phyloP scores from a whole-genome alignment of 1,284 basidiomycete genomes.

The Schizophyllum amplum region DNA sequence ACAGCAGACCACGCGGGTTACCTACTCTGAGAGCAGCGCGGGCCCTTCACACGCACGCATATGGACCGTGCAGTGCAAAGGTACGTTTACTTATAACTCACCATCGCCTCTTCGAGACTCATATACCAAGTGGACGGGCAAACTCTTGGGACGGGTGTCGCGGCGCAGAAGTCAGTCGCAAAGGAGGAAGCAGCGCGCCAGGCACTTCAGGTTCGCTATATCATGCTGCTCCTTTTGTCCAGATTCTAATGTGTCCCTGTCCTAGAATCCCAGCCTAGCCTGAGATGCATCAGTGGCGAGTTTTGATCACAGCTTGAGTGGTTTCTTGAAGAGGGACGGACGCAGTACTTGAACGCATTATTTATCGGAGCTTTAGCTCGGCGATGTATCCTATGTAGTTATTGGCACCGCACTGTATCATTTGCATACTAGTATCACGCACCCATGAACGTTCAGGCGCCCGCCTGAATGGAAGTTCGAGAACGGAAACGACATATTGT shows the following conservation, averaged over 20 bases:
- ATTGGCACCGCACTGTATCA: too few species aligned
- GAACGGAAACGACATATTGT: neutral
- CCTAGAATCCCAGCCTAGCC: neutral
- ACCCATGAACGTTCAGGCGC: too few species aligned
- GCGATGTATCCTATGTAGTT: neutral
- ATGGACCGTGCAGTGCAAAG: constrained; percentile 49
- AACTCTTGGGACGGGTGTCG: constrained; percentile 29
- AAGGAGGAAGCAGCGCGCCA: constrained; percentile 47
- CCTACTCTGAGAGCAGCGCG: constrained; percentile 27
- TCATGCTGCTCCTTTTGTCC: neutral
- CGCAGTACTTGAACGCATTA: neutral
- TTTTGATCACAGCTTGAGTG: neutral
- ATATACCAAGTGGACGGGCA: neutral
- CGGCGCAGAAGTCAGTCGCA: constrained; percentile 33
- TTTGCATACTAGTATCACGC: too few species aligned
- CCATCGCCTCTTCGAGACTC: neutral
- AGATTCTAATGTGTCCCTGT: neutral
- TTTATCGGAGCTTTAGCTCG: neutral
- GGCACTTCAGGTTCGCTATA: constrained; percentile 29
- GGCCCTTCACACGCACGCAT: constrained; percentile 32
- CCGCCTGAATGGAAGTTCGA: too few species aligned
- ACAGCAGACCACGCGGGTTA: constrained; percentile 20
- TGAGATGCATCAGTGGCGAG: neutral
- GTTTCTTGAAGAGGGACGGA: neutral
- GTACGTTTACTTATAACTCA: constrained; percentile 10